These are phyloP conservation scores for Saussurea involucrata DNA, from an alignment of 129 eudicot species.

Conservation along the genomic window DNA sequence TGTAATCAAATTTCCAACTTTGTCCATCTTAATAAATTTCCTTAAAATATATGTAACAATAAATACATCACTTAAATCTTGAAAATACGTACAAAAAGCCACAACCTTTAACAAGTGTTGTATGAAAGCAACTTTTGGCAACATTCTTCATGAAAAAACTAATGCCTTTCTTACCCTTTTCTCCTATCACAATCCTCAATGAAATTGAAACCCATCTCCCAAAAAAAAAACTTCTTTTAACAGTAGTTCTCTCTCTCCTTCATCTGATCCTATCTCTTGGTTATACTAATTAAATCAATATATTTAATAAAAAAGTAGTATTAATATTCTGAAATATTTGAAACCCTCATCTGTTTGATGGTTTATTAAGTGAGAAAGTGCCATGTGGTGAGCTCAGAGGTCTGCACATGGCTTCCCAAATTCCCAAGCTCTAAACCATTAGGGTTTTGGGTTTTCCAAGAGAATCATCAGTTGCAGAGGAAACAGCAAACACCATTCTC, in stretches of 20 bases:
- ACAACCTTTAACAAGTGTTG: background rate
- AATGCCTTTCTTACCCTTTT: background rate
- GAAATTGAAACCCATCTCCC: background rate
- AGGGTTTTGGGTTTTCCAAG: conserved; percentile 52
- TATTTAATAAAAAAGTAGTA: too few species aligned
- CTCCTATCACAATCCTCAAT: background rate
- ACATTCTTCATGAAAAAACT: background rate
- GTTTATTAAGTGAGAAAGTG: conserved; percentile 36
- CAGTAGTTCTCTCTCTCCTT: too few species aligned
- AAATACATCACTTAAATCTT: background rate
- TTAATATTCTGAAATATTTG: background rate
- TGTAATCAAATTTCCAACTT: too few species aligned
- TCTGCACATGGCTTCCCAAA: conserved; percentile 84
- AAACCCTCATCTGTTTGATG: background rate
- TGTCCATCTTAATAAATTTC: too few species aligned
- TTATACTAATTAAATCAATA: background rate
- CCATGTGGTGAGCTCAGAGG: conserved; percentile 85
- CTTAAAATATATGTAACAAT: background rate
- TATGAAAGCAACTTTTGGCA: background rate
- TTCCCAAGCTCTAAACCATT: conserved; percentile 54
- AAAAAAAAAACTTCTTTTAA: background rate
- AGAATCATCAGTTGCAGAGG: conserved; percentile 73
- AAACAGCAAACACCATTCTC: conserved; percentile 39
- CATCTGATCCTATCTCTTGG: too few species aligned
- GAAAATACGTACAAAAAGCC: background rate